Evolutionary conservation across 768 basidiomycete genomes (phyloP).

Genomic region (Porpolomopsis calyptriformis): DNA sequence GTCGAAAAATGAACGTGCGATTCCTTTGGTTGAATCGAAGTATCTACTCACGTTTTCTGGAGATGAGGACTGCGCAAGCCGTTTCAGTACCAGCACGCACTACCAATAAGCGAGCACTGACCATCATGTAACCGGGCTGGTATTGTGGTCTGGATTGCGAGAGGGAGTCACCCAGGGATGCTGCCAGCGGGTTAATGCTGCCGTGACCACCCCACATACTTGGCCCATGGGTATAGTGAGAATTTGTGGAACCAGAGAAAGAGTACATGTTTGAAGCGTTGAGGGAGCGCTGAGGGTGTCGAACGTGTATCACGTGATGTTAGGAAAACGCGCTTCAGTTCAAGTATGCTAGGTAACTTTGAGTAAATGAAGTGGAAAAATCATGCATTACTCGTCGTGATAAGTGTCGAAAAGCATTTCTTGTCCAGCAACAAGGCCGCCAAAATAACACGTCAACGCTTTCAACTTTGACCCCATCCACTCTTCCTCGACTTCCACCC

Average conservation of each 20-base stretch:
- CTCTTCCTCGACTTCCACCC: slow-evolving; percentile 87
- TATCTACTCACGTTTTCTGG: slow-evolving; percentile 42
- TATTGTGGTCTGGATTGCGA: slow-evolving; percentile 68
- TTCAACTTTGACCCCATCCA: slow-evolving; percentile 94
- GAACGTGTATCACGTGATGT: too few relatives aligned
- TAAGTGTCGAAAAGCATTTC: too few relatives aligned
- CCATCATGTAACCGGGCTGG: slow-evolving; percentile 75
- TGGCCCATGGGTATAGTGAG: slow-evolving; percentile 29
- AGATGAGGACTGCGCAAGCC: slow-evolving; percentile 39
- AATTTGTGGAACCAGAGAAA: slow-evolving; percentile 34
- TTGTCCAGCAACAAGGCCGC: slow-evolving; percentile 66
- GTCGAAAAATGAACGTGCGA: background rate
- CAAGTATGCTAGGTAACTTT: too few relatives aligned
- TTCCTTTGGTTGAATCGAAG: too few relatives aligned
- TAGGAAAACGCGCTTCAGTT: too few relatives aligned
- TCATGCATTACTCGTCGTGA: too few relatives aligned
- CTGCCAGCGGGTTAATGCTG: slow-evolving; percentile 32
- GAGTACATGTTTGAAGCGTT: slow-evolving; percentile 28
- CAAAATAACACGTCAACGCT: slow-evolving; percentile 90
- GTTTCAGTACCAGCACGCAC: background rate
- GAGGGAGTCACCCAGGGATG: slow-evolving; percentile 56
- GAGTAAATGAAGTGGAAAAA: too few relatives aligned
- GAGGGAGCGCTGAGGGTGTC: too few relatives aligned
- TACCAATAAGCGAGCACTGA: slow-evolving; percentile 22
- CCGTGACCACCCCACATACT: slow-evolving; percentile 44